phyloP scores from a whole-genome alignment of 1,284 basidiomycete genomes.

The Boletus austroedulis region DNA sequence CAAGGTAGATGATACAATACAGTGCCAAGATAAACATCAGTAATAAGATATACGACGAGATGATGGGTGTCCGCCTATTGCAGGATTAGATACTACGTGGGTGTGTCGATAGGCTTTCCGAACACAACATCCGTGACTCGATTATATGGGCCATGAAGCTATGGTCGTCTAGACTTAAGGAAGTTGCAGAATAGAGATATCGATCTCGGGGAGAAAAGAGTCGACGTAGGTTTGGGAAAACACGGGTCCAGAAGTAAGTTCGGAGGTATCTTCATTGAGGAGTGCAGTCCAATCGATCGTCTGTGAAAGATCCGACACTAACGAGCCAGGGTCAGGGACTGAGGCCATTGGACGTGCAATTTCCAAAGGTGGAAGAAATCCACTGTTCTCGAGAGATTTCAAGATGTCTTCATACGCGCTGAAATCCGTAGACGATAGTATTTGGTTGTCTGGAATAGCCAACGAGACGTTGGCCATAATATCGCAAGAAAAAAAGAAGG shows the following conservation, averaged over 20 bases:
- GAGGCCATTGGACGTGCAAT: too few relatives aligned
- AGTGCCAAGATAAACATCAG: too few relatives aligned
- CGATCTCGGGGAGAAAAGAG: conserved; percentile 12
- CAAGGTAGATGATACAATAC: neutral
- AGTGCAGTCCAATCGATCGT: conserved; percentile 17
- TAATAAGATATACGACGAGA: too few relatives aligned
- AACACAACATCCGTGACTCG: neutral
- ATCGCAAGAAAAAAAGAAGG: neutral
- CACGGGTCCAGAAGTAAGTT: neutral
- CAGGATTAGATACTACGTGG: too few relatives aligned
- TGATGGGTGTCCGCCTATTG: too few relatives aligned
- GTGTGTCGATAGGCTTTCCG: neutral
- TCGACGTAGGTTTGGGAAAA: neutral
- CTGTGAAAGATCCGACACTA: neutral
- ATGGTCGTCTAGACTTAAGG: conserved; percentile 6
- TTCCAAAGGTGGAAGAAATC: too few relatives aligned
- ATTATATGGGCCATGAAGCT: neutral
- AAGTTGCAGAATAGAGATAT: conserved; percentile 23
- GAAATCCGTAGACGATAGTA: neutral
- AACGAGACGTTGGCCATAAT: neutral
- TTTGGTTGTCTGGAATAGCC: conserved; percentile 5
- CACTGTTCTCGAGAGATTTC: too few relatives aligned
- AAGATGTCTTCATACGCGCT: neutral
- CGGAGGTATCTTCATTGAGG: neutral
- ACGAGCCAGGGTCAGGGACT: neutral